Evolutionary conservation across 2,329 filamentous ascomycete species (phyloP).

Genomic region (Cladophialophora psammophila): DNA sequence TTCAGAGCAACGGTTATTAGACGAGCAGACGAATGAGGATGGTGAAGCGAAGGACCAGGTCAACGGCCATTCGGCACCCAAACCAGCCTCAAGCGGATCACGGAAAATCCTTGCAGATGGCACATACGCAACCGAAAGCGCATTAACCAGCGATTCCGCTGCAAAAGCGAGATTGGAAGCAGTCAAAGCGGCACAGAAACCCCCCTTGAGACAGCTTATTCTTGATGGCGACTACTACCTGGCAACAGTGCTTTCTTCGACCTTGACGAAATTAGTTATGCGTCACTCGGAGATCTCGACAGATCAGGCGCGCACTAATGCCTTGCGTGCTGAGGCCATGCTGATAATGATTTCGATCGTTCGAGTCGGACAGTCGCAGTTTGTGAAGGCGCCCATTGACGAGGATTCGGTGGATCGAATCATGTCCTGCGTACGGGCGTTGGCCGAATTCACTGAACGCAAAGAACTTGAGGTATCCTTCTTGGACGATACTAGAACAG

Average conservation of each 20-base stretch:
- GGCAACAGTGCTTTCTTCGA: conserved; percentile 92
- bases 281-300: conserved; percentile 91
- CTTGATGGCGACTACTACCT: conserved; percentile 98
- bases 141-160: conserved; percentile 89
- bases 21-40: conserved; percentile 76
- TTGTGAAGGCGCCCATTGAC: conserved; percentile 95
- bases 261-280: conserved; percentile 97
- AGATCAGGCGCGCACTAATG: conserved; percentile 87
- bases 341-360: conserved; percentile 99
- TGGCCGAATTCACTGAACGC: conserved; percentile 87
- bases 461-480: conserved; percentile 93
- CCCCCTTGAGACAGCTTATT: conserved; percentile 90
- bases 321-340: conserved; percentile 95
- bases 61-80: conserved; percentile 83
- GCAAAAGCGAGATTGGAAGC: conserved; percentile 91
- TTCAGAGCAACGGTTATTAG: conserved; percentile 89
- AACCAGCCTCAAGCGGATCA: conserved; percentile 70
- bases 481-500: conserved; percentile 91
- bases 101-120: conserved; percentile 93
- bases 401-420: conserved; percentile 98
- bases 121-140: conserved; percentile 96
- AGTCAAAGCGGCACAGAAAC: conserved; percentile 96
- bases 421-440: conserved; percentile 93
- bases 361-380: conserved; percentile 97
- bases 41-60: conserved; percentile 71